These are phyloP conservation scores for Botrytis hyacinthi DNA, from an alignment of 2,329 filamentous ascomycete genomes.

Conservation along the genomic window DNA sequence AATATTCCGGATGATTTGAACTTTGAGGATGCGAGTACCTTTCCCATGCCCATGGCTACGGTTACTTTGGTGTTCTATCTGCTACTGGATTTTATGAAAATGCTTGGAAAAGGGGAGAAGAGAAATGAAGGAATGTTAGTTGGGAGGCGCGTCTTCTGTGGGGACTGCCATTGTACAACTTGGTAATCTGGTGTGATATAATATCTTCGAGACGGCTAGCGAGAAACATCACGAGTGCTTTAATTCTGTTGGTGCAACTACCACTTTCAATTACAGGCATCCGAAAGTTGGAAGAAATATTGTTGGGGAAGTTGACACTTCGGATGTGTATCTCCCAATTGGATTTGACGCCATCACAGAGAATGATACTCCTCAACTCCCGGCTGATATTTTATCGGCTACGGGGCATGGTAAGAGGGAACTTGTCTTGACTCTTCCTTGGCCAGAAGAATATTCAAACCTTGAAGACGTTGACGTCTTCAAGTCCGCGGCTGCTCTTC, in stretches of 20 bases:
- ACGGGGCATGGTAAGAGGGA: conserved; percentile 19
- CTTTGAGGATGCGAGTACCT: neutral
- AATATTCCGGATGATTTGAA: neutral
- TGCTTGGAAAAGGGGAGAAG: conserved; percentile 22
- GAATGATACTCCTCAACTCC: conserved; percentile 5
- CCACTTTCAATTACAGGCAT: conserved; percentile 43
- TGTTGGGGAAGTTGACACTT: conserved; percentile 14
- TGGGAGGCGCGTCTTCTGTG: conserved; percentile 28
- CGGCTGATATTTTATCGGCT: conserved; percentile 16
- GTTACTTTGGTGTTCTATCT: conserved; percentile 2
- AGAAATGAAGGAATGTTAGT: conserved; percentile 38
- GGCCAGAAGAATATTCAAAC: conserved; percentile 6
- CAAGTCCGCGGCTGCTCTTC: neutral
- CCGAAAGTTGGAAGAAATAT: conserved; percentile 22
- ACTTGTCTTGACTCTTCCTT: conserved; percentile 16
- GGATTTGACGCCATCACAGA: conserved; percentile 24
- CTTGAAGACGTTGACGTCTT: conserved; percentile 23
- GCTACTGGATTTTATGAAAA: conserved; percentile 20
- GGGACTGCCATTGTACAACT: conserved; percentile 44
- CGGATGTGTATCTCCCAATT: conserved; percentile 18
- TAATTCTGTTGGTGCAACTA: conserved; percentile 42
- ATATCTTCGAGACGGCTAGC: conserved; percentile 41
- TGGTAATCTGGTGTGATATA: conserved; percentile 43
- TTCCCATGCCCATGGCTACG: neutral
- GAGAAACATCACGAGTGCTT: conserved; percentile 40